A percentile compares a stretch with the other conserved stretches of the same genome.
These are phyloP conservation scores for Trametes polyzona DNA, from an alignment of 1,284 basidiomycete genomes.

Conservation along the genomic window DNA sequence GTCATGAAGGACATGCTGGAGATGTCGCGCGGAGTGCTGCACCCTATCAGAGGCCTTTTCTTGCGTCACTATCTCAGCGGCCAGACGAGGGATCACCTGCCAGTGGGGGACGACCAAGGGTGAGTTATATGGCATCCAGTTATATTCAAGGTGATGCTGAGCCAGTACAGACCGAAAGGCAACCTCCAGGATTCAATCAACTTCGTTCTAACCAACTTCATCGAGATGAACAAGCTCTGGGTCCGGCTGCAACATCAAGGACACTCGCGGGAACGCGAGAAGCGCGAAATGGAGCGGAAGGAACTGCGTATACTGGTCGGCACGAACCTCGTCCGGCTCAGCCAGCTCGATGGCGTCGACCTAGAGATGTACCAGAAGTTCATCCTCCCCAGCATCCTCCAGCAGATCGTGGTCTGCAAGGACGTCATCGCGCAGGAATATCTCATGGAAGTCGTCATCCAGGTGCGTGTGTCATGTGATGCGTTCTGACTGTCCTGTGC, in stretches of 20 bases:
- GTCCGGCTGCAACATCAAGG: conserved; percentile 95
- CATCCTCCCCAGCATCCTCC: conserved; percentile 89
- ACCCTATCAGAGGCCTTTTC: conserved; percentile 92
- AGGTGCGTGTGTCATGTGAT: conserved; percentile 55
- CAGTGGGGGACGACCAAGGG: conserved; percentile 83
- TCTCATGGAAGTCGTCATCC: conserved; percentile 97
- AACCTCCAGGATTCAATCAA: conserved; percentile 92
- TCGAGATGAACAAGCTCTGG: conserved; percentile 99
- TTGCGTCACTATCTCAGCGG: conserved; percentile 93
- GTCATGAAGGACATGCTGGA: conserved; percentile 99
- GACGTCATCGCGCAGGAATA: conserved; percentile 98
- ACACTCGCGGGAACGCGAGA: conserved; percentile 92
- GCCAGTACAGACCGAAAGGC: conserved; percentile 67
- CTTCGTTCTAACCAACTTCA: conserved; percentile 95
- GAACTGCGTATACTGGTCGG: conserved; percentile 94
- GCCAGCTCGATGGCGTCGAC: conserved; percentile 93
- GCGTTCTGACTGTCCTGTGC: neutral
- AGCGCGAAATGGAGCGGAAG: conserved; percentile 91
- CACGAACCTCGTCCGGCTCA: conserved; percentile 92
- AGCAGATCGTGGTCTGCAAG: conserved; percentile 96
- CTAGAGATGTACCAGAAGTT: conserved; percentile 83
- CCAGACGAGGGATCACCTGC: conserved; percentile 93
- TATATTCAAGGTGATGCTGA: neutral
- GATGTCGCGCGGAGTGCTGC: conserved; percentile 94
- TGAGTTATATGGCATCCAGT: conserved; percentile 43